Base-by-base conservation (phyloP, 176 grass and related monocot species). In the Poa pratensis region DNA sequence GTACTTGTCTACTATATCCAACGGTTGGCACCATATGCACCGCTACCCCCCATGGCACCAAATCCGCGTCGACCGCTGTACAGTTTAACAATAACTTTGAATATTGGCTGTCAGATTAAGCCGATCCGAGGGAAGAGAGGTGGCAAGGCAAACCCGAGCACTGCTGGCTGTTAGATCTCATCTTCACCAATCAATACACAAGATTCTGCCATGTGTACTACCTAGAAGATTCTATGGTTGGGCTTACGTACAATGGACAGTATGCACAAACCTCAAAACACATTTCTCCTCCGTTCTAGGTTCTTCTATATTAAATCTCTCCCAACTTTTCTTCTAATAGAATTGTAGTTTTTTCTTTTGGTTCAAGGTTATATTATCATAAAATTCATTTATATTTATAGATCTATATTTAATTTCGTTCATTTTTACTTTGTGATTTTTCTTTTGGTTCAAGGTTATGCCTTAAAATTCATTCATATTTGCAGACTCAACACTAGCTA, bases 181-280 rank as follows among this genome's bases (percentile, higher is more conserved):
- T 58, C 19, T 58, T 58, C 54, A 58, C 45, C 2, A 45, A 11
- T 40, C 5, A 40, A 16, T 54, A 54, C 51, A 58, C 20, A 3
- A 3, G 54, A 58, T 58, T 58, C 20, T 58, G 20, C 20, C 20
- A 22, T 8, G 20, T 22, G 54, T 58, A 58, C 20, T 23, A 59
- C 11, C 53, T 22, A 57, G 54, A 59, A 59, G 57, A 59, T 23
- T 59, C 57, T 24, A 59, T 59, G 57, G 57, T 24, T 59, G 57
- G 9, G 57, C 3, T 59, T 59, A 59, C 3, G 54, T 58, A 58
- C 54, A 58, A 58, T 58, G 20, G 54, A 58, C 20, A 58, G 1
- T 58, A 58, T 58, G 54, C 54, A 55, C 53, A 58, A 58, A 59
- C n/a, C 57, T 59, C 57, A 59, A 24, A 59, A 59, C 57, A 59